phyloP scores from a whole-genome alignment of 495 filamentous ascomycete species.

The Penicillium cinerascens region DNA sequence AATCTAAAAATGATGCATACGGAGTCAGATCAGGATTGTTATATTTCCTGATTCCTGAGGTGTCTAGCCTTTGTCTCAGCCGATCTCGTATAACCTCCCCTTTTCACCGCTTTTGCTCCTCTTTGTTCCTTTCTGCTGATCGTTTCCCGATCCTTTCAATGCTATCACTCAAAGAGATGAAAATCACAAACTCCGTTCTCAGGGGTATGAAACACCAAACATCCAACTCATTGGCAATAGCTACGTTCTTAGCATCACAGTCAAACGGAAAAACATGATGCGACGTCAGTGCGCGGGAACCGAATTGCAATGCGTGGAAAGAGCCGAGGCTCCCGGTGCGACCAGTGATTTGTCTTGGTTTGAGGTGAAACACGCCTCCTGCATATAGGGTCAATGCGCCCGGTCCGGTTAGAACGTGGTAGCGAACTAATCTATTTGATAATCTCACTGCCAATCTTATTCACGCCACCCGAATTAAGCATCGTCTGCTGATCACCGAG shows the following conservation, averaged over 20 bases:
- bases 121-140: too few relatives aligned
- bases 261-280: neutral
- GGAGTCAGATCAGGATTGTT: too few relatives aligned
- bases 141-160: neutral
- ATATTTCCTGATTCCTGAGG: too few relatives aligned
- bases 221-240: neutral
- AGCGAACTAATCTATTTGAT: slow-evolving; percentile 20
- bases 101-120: too few relatives aligned
- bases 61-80: too few relatives aligned
- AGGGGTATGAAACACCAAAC: neutral
- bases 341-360: slow-evolving; percentile 17
- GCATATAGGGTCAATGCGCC: neutral
- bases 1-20: too few relatives aligned
- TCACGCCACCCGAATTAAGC: slow-evolving; percentile 32
- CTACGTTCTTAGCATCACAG: neutral
- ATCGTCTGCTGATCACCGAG: slow-evolving; percentile 17
- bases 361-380: slow-evolving; percentile 30
- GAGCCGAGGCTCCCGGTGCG: slow-evolving; percentile 2
- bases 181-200: neutral
- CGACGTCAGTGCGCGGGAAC: neutral
- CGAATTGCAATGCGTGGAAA: neutral
- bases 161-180: neutral
- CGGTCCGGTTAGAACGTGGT: slow-evolving; percentile 15
- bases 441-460: slow-evolving; percentile 20
- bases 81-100: too few relatives aligned